Conservation (phyloP, 2,329 filamentous ascomycete genomes). For the Pseudogymnoascus sp. region DNA sequence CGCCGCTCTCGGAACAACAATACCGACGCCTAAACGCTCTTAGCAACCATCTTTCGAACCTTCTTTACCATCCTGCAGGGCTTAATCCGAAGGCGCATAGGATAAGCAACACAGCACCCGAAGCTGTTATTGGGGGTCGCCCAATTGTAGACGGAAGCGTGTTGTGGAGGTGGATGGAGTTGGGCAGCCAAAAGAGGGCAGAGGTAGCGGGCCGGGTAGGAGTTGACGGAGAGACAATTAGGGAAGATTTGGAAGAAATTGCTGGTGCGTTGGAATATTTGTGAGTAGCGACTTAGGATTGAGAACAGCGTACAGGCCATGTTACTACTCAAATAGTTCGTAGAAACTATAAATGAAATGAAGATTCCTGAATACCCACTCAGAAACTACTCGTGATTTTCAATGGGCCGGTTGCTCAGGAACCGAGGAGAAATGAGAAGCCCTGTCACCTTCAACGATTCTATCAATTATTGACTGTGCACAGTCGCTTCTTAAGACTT, state of each 20-base stretch:
- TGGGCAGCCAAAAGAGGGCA: conserved; percentile 56
- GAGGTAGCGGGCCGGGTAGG: conserved; percentile 73
- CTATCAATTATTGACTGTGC: neutral
- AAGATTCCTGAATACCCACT: neutral
- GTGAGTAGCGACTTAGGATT: conserved; percentile 21
- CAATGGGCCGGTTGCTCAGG: neutral
- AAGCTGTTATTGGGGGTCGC: conserved; percentile 36
- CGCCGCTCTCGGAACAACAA: conserved; percentile 67
- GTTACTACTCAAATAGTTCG: neutral
- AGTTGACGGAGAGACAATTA: conserved; percentile 57
- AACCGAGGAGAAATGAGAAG: neutral
- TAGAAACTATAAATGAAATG: neutral
- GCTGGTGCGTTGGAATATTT: conserved; percentile 56
- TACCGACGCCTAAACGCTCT: conserved; percentile 81
- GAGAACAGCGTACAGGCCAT: neutral
- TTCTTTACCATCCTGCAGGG: conserved; percentile 68
- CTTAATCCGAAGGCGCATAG: conserved; percentile 80
- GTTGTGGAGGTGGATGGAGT: conserved; percentile 65
- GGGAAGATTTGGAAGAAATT: conserved; percentile 60
- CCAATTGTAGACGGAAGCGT: conserved; percentile 66
- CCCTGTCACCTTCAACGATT: neutral
- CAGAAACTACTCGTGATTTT: neutral
- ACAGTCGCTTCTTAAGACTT: neutral
- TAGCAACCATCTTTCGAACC: conserved; percentile 69
- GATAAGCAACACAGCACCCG: conserved; percentile 46